These are phyloP conservation scores for Kwoniella shandongensis DNA, from an alignment of 768 basidiomycete genomes.

Conservation along the genomic window DNA sequence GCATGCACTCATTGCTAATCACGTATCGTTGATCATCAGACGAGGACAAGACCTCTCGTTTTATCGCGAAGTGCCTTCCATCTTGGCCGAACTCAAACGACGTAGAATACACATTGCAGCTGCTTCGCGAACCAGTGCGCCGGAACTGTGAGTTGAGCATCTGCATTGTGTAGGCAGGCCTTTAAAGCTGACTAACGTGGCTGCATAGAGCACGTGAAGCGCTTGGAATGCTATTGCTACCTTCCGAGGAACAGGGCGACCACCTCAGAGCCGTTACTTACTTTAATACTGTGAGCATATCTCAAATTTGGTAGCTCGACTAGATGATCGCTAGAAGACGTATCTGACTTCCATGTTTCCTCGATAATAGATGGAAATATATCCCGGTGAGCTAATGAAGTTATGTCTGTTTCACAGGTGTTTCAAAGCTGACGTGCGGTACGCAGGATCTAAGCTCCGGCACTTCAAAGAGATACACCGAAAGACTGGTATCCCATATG, in stretches of 20 bases:
- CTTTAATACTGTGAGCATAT: constrained; percentile 51
- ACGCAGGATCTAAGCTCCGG: constrained; percentile 72
- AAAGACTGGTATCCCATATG: constrained; percentile 72
- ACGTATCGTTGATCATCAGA: constrained; percentile 49
- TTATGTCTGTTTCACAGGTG: no score
- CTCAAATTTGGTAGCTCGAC: not conserved
- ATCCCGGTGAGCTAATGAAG: constrained; percentile 53
- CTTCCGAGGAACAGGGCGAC: constrained; percentile 35
- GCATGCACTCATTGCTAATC: not conserved
- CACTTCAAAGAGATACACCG: constrained; percentile 76
- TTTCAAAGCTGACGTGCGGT: no score
- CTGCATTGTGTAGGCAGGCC: not conserved
- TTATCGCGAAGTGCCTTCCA: constrained; percentile 72
- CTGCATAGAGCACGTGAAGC: constrained; percentile 69
- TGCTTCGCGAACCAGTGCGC: constrained; percentile 70
- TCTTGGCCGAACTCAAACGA: constrained; percentile 62
- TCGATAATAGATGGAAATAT: constrained; percentile 51
- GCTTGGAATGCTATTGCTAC: constrained; percentile 57
- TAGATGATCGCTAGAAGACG: not conserved
- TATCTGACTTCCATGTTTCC: not conserved
- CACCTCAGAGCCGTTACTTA: constrained; percentile 51
- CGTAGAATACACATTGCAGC: constrained; percentile 62
- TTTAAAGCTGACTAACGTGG: constrained; percentile 16
- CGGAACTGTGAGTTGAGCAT: constrained; percentile 62
- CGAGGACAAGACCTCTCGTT: constrained; percentile 65